Percentiles rank a stretch among this genome's conserved stretches.
Evolutionary conservation across 805 yeast species (phyloP).

Genomic region (Sungouiella thailandica): DNA sequence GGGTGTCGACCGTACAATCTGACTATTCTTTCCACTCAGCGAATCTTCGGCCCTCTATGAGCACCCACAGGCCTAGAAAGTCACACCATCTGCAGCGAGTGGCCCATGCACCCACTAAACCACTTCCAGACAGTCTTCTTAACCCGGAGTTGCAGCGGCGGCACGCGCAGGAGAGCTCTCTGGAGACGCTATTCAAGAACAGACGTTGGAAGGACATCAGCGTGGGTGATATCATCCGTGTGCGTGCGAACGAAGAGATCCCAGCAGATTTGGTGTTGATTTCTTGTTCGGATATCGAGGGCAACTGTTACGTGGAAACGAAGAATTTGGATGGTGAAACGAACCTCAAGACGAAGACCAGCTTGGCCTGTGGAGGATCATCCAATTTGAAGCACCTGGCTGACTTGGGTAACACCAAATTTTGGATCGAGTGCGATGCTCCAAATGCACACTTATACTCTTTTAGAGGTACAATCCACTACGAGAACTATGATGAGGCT

Average conservation of each 20-base stretch:
- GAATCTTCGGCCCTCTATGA: constrained; percentile 5
- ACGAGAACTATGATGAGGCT: constrained; percentile 34
- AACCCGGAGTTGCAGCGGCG: constrained; percentile 16
- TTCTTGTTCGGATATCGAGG: constrained; percentile 64
- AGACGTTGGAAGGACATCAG: constrained; percentile 17
- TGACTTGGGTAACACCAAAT: constrained; percentile 54
- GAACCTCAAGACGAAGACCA: constrained; percentile 49
- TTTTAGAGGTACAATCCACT: constrained; percentile 63
- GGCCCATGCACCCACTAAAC: constrained; percentile 4
- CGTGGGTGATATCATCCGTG: constrained; percentile 62
- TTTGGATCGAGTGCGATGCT: constrained; percentile 65
- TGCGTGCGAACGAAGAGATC: constrained; percentile 65
- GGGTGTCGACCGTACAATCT: constrained; percentile 36
- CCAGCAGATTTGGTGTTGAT: constrained; percentile 69
- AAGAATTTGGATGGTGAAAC: constrained; percentile 22
- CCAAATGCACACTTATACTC: constrained; percentile 64
- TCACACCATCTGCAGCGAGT: constrained; percentile 12
- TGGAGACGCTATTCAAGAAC: constrained; percentile 13
- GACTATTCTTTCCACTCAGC: constrained; percentile 18
- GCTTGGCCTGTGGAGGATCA: constrained; percentile 50
- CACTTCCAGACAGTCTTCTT: constrained; percentile 16
- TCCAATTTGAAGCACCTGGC: constrained; percentile 44
- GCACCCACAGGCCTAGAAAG: constrained; percentile 7
- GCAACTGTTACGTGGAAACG: constrained; percentile 55
- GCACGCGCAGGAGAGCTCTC: neutral